A percentile compares a stretch with the other conserved stretches of the same genome.
Evolutionary conservation across 345 rosid species (phyloP).

Genomic region (Angophora floribunda): DNA sequence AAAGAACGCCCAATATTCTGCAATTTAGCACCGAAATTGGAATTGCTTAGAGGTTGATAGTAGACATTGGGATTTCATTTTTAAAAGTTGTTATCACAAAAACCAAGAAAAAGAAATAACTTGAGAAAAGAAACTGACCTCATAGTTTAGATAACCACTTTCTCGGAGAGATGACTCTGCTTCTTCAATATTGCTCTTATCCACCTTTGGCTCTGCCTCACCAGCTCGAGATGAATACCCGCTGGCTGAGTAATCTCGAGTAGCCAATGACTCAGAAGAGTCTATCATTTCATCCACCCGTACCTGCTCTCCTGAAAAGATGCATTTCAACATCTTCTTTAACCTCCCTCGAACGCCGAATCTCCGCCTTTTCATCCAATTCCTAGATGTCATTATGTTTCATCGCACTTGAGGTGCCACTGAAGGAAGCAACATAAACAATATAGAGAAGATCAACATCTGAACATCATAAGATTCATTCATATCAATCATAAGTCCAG

Average conservation of each 20-base stretch:
- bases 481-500: neutral
- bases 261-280: slow-evolving; percentile 74
- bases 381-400: slow-evolving; percentile 33
- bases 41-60: neutral
- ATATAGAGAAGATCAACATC: neutral
- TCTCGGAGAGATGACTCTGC: slow-evolving; percentile 78
- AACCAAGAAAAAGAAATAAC: neutral
- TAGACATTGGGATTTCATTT: neutral
- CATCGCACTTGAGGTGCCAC: slow-evolving; percentile 21
- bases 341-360: slow-evolving; percentile 20
- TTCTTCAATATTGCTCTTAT: slow-evolving; percentile 69
- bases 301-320: slow-evolving; percentile 44
- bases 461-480: neutral
- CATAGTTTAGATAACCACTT: slow-evolving; percentile 73
- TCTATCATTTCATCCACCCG: slow-evolving; percentile 33
- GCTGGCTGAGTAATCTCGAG: slow-evolving; percentile 67
- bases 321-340: slow-evolving; percentile 66
- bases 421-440: neutral
- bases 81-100: neutral
- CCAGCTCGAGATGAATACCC: slow-evolving; percentile 61
- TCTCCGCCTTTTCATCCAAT: slow-evolving; percentile 28
- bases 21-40: neutral
- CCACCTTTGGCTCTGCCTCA: slow-evolving; percentile 46
- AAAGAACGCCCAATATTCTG: neutral
- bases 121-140: slow-evolving; percentile 24